Conservation (phyloP, 495 filamentous ascomycete genomes). For the Hypomontagnella monticulosa region DNA sequence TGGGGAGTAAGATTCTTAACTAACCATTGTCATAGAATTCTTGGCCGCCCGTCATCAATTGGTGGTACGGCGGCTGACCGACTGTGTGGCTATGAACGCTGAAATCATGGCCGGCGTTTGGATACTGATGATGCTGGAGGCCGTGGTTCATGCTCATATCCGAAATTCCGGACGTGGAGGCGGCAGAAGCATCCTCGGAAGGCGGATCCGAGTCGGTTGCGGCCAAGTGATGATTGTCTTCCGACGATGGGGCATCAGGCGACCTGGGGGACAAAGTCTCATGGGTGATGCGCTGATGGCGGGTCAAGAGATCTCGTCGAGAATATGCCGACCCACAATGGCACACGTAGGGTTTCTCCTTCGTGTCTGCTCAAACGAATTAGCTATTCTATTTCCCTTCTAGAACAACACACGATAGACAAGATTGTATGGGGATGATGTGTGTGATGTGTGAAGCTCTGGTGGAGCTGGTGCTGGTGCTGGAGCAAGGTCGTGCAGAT, state of each 20-base stretch:
- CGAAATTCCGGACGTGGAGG: slow-evolving; percentile 29
- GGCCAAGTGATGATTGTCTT: slow-evolving; percentile 43
- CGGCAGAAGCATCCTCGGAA: slow-evolving; percentile 32
- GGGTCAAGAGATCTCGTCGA: slow-evolving; percentile 63
- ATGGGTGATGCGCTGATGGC: slow-evolving; percentile 58
- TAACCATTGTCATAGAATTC: slow-evolving; percentile 45
- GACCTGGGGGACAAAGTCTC: slow-evolving; percentile 46
- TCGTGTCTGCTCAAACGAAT: slow-evolving; percentile 56
- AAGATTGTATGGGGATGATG: too few relatives aligned
- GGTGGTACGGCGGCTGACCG: slow-evolving; percentile 38
- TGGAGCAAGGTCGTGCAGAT: slow-evolving; percentile 38
- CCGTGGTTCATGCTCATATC: slow-evolving; percentile 39
- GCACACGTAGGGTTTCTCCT: slow-evolving; percentile 65
- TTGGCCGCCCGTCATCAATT: slow-evolving; percentile 34
- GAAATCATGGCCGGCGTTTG: slow-evolving; percentile 38
- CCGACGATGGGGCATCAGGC: slow-evolving; percentile 43
- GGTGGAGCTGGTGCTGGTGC: background rate
- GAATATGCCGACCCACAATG: slow-evolving; percentile 65
- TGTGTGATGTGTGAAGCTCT: slow-evolving; percentile 2
- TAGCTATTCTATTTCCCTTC: too few relatives aligned
- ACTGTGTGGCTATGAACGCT: slow-evolving; percentile 35
- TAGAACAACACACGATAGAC: too few relatives aligned
- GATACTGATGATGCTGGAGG: slow-evolving; percentile 39
- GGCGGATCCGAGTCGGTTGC: slow-evolving; percentile 42
- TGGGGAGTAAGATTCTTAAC: slow-evolving; percentile 12